phyloP scores from a whole-genome alignment of 2,329 filamentous ascomycete genomes.

The Ascochyta pisi region DNA sequence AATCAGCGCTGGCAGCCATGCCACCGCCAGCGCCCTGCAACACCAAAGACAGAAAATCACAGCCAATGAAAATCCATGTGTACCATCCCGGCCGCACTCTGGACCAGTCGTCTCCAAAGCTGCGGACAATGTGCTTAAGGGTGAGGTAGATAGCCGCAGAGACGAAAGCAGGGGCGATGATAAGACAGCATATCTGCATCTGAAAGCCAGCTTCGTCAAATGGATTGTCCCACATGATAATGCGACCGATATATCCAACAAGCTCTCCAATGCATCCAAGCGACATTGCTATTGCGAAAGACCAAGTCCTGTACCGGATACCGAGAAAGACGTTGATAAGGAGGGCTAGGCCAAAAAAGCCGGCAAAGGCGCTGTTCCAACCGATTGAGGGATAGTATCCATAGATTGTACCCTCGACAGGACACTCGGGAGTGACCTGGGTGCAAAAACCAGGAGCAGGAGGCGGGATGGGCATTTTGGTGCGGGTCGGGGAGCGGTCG shows the following conservation, averaged over 20 bases:
- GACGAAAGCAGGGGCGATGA: constrained; percentile 64
- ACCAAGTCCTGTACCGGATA: constrained; percentile 60
- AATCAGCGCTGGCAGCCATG: constrained; percentile 59
- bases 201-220: constrained; percentile 57
- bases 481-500: too few species aligned
- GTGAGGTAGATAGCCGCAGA: constrained; percentile 62
- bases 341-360: constrained; percentile 57
- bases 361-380: constrained; percentile 59
- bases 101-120: constrained; percentile 53
- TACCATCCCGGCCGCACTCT: constrained; percentile 51
- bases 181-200: constrained; percentile 62
- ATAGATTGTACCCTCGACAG: constrained; percentile 57
- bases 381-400: constrained; percentile 59
- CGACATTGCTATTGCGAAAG: constrained; percentile 57
- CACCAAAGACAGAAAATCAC: constrained; percentile 62
- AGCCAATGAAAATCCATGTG: constrained; percentile 65
- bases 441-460: constrained; percentile 22
- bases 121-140: constrained; percentile 61
- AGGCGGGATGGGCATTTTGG: constrained; percentile 6
- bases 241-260: constrained; percentile 62
- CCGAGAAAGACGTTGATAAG: constrained; percentile 59
- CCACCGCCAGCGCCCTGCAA: constrained; percentile 64
- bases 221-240: constrained; percentile 60
- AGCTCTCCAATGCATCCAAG: constrained; percentile 59
- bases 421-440: constrained; percentile 43